Percentiles rank a stretch among this genome's conserved stretches.
These are phyloP conservation scores for Ophiocordyceps camponoti-floridani DNA, from an alignment of 2,329 filamentous ascomycete species.

Conservation along the genomic window DNA sequence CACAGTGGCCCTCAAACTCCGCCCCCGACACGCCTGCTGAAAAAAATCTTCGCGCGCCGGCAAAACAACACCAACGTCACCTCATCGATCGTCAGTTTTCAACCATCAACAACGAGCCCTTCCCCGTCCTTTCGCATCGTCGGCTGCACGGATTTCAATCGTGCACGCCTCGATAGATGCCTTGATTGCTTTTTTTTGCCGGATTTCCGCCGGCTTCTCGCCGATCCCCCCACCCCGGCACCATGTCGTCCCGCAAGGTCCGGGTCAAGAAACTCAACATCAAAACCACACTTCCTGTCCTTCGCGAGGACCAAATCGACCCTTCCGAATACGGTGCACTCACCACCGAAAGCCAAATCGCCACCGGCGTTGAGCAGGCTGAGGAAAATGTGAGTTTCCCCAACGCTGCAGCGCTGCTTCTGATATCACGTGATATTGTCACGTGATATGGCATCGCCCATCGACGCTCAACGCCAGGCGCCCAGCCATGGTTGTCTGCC, in stretches of 20 bases:
- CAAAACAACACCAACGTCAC: constrained; percentile 38
- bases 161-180: constrained; percentile 41
- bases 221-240: constrained; percentile 21
- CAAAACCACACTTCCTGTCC: constrained; percentile 72
- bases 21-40: constrained; percentile 7
- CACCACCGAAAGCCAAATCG: constrained; percentile 68
- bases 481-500: too few species aligned
- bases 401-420: constrained; percentile 9
- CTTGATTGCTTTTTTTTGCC: constrained; percentile 45
- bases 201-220: constrained; percentile 33
- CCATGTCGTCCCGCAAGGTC: constrained; percentile 50
- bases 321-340: constrained; percentile 71
- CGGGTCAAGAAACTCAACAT: constrained; percentile 82
- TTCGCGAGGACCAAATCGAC: constrained; percentile 84
- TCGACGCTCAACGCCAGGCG: too few species aligned
- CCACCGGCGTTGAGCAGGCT: constrained; percentile 89
- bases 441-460: constrained; percentile 20
- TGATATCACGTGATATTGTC: constrained; percentile 29
- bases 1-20: constrained; percentile 2
- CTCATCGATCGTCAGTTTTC: constrained; percentile 28
- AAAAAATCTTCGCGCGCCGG: constrained; percentile 36
- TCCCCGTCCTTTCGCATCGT: constrained; percentile 33
- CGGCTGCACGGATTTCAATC: constrained; percentile 26
- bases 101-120: constrained; percentile 35
- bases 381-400: constrained; percentile 79